Evolutionary conservation across 192 early-diverging fungal species (phyloP).

Genomic region (Neocallimastix lanati): DNA sequence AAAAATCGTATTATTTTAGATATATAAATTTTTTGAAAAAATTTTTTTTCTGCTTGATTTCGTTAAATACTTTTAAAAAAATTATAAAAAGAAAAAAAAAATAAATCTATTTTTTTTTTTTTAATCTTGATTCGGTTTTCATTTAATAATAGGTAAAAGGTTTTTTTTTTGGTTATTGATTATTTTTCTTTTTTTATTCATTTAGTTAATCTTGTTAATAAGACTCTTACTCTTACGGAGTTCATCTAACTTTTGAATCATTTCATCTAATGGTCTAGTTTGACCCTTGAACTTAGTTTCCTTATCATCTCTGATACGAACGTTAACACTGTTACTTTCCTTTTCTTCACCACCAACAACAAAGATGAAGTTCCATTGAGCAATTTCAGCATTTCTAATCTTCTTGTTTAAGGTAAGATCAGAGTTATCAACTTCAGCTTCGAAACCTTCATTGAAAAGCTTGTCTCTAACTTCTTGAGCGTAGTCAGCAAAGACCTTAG

Average conservation of each 20-base stretch:
- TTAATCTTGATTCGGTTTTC: no score
- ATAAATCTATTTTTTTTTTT: no score
- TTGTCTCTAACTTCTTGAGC: conserved; percentile 52
- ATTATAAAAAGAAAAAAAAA: no score
- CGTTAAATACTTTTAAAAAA: no score
- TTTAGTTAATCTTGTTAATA: not conserved
- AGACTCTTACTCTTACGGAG: conserved; percentile 33
- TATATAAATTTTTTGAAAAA: no score
- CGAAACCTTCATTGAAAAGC: conserved; percentile 54
- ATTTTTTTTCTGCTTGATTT: no score
- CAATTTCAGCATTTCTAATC: conserved; percentile 84
- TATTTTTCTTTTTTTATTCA: no score
- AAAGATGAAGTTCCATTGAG: conserved; percentile 92
- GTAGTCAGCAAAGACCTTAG: conserved; percentile 57
- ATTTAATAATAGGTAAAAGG: no score
- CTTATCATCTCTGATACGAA: conserved; percentile 70
- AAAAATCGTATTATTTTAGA: no score
- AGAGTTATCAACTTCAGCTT: conserved; percentile 67
- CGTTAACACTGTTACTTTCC: conserved; percentile 61
- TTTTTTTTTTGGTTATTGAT: no score
- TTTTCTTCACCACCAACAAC: conserved; percentile 81
- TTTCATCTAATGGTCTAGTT: conserved; percentile 50
- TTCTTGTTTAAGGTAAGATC: conserved; percentile 91
- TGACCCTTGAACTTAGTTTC: conserved; percentile 44
- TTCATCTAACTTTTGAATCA: conserved; percentile 44